Conservation (phyloP, 2,329 filamentous ascomycete species). For the Fusarium keratoplasticum region DNA sequence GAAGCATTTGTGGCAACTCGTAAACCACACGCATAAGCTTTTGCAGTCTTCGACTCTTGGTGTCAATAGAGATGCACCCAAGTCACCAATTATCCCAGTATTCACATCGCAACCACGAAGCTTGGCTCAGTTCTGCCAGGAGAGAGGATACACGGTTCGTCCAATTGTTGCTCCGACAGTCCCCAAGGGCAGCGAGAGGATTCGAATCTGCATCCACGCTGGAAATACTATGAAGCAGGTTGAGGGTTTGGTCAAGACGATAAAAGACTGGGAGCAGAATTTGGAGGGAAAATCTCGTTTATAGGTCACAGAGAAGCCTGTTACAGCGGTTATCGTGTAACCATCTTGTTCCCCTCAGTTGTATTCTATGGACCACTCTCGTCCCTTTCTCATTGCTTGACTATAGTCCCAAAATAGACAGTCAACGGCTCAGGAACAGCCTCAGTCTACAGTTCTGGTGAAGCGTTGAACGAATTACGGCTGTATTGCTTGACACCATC, state of each 20-base stretch:
- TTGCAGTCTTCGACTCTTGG: slow-evolving; percentile 53
- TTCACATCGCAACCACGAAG: slow-evolving; percentile 68
- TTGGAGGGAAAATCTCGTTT: neutral
- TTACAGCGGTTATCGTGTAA: too few species aligned
- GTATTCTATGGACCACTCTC: too few species aligned
- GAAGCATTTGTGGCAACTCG: slow-evolving; percentile 48
- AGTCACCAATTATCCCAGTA: slow-evolving; percentile 74
- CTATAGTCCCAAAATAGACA: neutral
- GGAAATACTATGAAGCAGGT: slow-evolving; percentile 71
- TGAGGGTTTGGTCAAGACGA: slow-evolving; percentile 60
- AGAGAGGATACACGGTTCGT: slow-evolving; percentile 68
- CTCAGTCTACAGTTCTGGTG: neutral
- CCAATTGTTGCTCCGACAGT: slow-evolving; percentile 78
- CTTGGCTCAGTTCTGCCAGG: slow-evolving; percentile 70
- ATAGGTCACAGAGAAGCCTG: neutral
- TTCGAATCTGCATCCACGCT: slow-evolving; percentile 76
- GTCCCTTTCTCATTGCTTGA: too few species aligned
- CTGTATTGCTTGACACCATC: neutral
- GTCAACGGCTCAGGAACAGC: neutral
- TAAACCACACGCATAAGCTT: slow-evolving; percentile 57
- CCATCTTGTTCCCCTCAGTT: too few species aligned
- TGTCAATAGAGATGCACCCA: slow-evolving; percentile 52
- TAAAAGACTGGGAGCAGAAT: slow-evolving; percentile 58
- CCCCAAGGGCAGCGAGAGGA: slow-evolving; percentile 69
- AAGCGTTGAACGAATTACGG: neutral